Evolutionary conservation across 2,329 filamentous ascomycete genomes (phyloP).

Genomic region (Penicillium olsonii): DNA sequence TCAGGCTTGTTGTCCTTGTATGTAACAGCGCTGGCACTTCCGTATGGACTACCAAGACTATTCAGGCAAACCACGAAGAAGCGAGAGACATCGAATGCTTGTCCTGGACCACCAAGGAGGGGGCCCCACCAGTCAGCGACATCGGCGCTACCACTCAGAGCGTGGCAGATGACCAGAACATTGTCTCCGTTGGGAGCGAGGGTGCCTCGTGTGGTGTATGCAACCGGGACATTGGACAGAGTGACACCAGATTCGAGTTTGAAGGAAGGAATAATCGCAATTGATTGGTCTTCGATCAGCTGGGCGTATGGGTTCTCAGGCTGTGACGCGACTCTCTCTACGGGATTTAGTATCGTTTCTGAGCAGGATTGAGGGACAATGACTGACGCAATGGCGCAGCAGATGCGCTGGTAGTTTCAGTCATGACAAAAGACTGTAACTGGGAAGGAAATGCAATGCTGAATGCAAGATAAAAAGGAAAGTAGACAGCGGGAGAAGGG

Average conservation of each 20-base stretch:
- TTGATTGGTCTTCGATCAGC: slow-evolving; percentile 84
- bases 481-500: neutral
- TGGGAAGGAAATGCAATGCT: neutral
- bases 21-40: slow-evolving; percentile 63
- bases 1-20: slow-evolving; percentile 76
- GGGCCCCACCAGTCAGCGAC: slow-evolving; percentile 60
- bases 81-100: slow-evolving; percentile 55
- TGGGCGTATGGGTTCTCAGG: slow-evolving; percentile 88
- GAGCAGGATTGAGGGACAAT: slow-evolving; percentile 15
- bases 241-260: slow-evolving; percentile 89
- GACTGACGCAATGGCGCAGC: slow-evolving; percentile 42
- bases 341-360: slow-evolving; percentile 55
- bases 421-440: slow-evolving; percentile 24
- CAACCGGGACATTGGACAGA: slow-evolving; percentile 71
- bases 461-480: slow-evolving; percentile 4
- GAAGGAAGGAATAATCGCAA: slow-evolving; percentile 84
- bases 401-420: slow-evolving; percentile 21
- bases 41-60: slow-evolving; percentile 58
- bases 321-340: slow-evolving; percentile 61
- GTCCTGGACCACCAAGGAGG: slow-evolving; percentile 54
- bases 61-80: slow-evolving; percentile 59
- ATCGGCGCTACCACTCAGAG: slow-evolving; percentile 57
- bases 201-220: slow-evolving; percentile 64
- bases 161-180: slow-evolving; percentile 62
- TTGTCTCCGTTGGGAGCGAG: slow-evolving; percentile 61